These are phyloP conservation scores for Podospora pseudopauciseta DNA, from an alignment of 495 filamentous ascomycete genomes.

Conservation along the genomic window DNA sequence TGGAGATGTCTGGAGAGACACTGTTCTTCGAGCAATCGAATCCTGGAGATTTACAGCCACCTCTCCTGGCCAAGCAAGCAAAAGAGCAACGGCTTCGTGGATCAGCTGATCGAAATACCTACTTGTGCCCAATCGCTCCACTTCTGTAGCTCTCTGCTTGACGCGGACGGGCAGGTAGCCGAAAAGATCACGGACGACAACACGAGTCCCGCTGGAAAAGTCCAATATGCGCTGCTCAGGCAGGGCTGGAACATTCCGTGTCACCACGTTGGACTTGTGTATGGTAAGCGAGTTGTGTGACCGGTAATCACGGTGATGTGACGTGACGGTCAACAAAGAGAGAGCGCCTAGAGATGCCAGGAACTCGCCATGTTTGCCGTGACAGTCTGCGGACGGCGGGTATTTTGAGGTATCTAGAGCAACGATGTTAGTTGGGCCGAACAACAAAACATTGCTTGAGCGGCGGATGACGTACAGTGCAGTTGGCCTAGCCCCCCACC, in stretches of 20 bases:
- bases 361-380: slow-evolving; percentile 73
- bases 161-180: slow-evolving; percentile 96
- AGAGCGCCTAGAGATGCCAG: slow-evolving; percentile 73
- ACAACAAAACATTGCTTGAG: slow-evolving; percentile 7
- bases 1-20: slow-evolving; percentile 20
- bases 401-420: slow-evolving; percentile 74
- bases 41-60: slow-evolving; percentile 48
- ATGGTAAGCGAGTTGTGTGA: slow-evolving; percentile 68
- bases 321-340: slow-evolving; percentile 75
- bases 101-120: slow-evolving; percentile 67
- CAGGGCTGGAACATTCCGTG: slow-evolving; percentile 63
- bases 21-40: slow-evolving; percentile 14
- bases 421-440: slow-evolving; percentile 20
- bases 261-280: slow-evolving; percentile 66
- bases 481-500: slow-evolving; percentile 69
- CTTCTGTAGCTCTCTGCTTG: slow-evolving; percentile 65
- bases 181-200: slow-evolving; percentile 82
- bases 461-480: slow-evolving; percentile 54
- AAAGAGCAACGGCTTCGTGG: slow-evolving; percentile 54
- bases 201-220: slow-evolving; percentile 68
- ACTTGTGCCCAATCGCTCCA: slow-evolving; percentile 48
- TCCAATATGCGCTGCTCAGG: slow-evolving; percentile 54
- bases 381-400: slow-evolving; percentile 38
- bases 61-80: slow-evolving; percentile 59
- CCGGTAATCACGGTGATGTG: slow-evolving; percentile 60